phyloP scores from a whole-genome alignment of 2,329 filamentous ascomycete species.

The Penicillium occitanis region DNA sequence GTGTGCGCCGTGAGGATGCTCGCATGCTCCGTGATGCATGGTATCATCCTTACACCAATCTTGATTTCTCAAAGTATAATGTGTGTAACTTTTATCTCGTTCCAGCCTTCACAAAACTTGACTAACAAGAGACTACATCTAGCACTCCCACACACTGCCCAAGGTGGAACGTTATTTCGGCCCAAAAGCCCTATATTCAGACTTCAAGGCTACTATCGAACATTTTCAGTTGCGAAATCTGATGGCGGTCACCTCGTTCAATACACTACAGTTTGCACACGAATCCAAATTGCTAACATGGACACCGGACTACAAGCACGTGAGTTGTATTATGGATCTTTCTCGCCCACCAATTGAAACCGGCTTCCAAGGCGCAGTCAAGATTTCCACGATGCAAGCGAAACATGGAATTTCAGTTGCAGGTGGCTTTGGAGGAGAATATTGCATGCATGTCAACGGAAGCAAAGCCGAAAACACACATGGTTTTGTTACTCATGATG shows the following conservation, averaged over 20 bases:
- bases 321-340: constrained; percentile 52
- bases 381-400: constrained; percentile 56
- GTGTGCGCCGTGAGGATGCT: constrained; percentile 39
- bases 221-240: constrained; percentile 63
- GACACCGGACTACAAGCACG: constrained; percentile 46
- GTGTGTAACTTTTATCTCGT: constrained; percentile 17
- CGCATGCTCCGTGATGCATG: constrained; percentile 40
- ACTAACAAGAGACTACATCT: neutral
- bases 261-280: constrained; percentile 56
- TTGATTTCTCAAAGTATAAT: constrained; percentile 31
- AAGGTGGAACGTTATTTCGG: constrained; percentile 49
- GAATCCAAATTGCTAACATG: constrained; percentile 52
- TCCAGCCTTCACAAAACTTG: neutral
- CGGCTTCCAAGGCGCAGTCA: constrained; percentile 39
- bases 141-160: constrained; percentile 36
- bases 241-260: constrained; percentile 54
- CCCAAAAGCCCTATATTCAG: constrained; percentile 51
- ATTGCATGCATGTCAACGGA: constrained; percentile 48
- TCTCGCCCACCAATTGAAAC: constrained; percentile 42
- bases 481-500: constrained; percentile 51
- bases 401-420: constrained; percentile 53
- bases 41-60: constrained; percentile 44
- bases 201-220: constrained; percentile 51
- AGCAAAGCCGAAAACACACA: constrained; percentile 37
- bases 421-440: constrained; percentile 59